Evolutionary conservation across 345 rosid species (phyloP), one percentile per base, ranked within the genome.

Genomic region (Citrus australasica): DNA sequence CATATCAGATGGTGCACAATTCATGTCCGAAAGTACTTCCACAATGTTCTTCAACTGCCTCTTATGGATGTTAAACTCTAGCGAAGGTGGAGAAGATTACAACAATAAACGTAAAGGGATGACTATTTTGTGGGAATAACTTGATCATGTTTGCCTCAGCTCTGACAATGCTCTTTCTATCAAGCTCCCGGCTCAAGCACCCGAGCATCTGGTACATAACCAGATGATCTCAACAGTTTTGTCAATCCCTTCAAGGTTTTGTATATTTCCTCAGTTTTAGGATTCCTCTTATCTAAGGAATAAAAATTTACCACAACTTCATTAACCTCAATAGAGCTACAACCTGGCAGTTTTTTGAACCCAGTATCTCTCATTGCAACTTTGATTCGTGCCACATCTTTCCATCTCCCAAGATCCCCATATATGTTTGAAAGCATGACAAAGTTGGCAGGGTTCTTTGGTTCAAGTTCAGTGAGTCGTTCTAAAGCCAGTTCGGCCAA

Each of bases 331-430:
- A 93, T 86, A 83, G 82, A 87, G 88, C 98, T 93, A 75, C 92
- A 87, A 5, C 98, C 98, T 25, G 98, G 92, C 75, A 81, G 74
- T 85, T 95, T 95, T 83, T 81, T 92, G 69, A 76, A 78, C 56
- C 98, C 97, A 0, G 94, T 93, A 79, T 93, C 92, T 78, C 96
- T 88, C 94, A 89, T 88, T 60, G 93, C 95, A 78, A 90, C 87
- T 84, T 93, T 95, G 22, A 88, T 76, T 80, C 86, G 82, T 6
- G 98, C 94, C 75, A 84, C 88, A 76, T 95, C 97, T 80, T 90
- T 84, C 90, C 91, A 89, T 78, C 90, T 86, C 55, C 97, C 89
- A 27, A 80, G 70, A 77, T 91, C 93, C 48, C 96, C 93, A 65
- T 95, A 91, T 48, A 93, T 81, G 77, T 93, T 95, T 11, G 97